These are phyloP conservation scores for Speleostelium caveatum DNA, from an alignment of 78 protist genomes.

Conservation along the genomic window DNA sequence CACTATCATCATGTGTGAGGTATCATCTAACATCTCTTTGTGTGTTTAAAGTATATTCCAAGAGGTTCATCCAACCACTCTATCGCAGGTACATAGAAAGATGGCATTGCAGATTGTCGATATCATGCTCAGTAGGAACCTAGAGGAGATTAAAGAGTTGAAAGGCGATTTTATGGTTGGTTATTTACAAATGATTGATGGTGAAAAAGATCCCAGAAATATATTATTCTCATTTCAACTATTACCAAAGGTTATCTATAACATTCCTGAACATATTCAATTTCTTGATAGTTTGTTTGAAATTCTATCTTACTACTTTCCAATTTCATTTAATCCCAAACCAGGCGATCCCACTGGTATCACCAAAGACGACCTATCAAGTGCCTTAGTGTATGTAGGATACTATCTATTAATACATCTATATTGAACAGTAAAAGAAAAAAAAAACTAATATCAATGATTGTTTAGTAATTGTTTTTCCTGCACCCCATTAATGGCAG, in stretches of 20 bases:
- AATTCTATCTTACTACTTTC: constrained; percentile 89
- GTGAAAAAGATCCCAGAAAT: constrained; percentile 97
- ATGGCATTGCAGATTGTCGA: constrained; percentile 63
- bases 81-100: constrained; percentile 68
- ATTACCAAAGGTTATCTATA: constrained; percentile 35
- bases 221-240: constrained; percentile 80
- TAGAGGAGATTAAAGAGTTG: constrained; percentile 56
- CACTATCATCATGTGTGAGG: neutral
- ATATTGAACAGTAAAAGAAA: neutral
- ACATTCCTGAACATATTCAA: constrained; percentile 53
- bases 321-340: constrained; percentile 93
- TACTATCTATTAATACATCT: neutral
- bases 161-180: constrained; percentile 85
- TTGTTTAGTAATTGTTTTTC: constrained; percentile 42
- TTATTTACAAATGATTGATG: constrained; percentile 89
- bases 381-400: constrained; percentile 29
- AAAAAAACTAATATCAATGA: neutral
- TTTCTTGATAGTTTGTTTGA: constrained; percentile 89
- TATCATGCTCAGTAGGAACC: constrained; percentile 3
- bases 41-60: constrained; percentile 21
- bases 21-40: neutral
- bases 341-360: constrained; percentile 88
- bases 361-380: constrained; percentile 62
- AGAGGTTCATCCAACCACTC: constrained; percentile 77
- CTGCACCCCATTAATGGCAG: constrained; percentile 57